Conservation (phyloP, 345 rosid genomes). For the Populus alba region DNA sequence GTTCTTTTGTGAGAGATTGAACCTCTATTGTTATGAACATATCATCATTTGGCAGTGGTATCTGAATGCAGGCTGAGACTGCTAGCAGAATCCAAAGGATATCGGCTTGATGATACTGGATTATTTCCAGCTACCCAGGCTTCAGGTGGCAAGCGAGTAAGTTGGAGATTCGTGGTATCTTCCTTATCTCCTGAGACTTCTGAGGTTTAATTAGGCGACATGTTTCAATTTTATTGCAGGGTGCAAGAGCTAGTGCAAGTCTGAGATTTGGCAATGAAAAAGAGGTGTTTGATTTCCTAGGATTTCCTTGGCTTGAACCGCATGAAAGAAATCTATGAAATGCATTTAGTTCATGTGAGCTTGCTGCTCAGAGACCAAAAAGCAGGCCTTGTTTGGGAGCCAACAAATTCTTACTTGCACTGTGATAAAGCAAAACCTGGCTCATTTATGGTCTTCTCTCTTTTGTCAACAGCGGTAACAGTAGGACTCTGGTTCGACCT, state of each 20-base stretch:
- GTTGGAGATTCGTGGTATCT: neutral
- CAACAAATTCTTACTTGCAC: neutral
- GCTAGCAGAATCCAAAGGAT: constrained; percentile 88
- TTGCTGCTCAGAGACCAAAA: neutral
- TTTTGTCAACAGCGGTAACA: too few species aligned
- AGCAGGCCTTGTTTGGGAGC: neutral
- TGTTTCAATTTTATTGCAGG: constrained; percentile 41
- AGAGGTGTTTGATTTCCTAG: constrained; percentile 82
- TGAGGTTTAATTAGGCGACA: neutral
- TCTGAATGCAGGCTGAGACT: constrained; percentile 67
- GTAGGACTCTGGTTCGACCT: neutral
- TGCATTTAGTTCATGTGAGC: neutral
- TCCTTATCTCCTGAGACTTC: neutral
- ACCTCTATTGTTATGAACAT: neutral
- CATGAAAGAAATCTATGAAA: constrained; percentile 70
- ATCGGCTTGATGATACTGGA: constrained; percentile 84
- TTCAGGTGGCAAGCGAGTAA: constrained; percentile 72
- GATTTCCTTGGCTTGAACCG: constrained; percentile 81
- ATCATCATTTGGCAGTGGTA: neutral
- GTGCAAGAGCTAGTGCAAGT: constrained; percentile 58
- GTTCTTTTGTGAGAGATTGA: neutral
- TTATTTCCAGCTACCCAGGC: constrained; percentile 80
- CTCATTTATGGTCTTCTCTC: neutral
- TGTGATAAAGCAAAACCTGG: neutral
- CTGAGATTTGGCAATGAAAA: constrained; percentile 59